phyloP scores from a whole-genome alignment of 306 rosid species.

The Cicer chorassanicum region DNA sequence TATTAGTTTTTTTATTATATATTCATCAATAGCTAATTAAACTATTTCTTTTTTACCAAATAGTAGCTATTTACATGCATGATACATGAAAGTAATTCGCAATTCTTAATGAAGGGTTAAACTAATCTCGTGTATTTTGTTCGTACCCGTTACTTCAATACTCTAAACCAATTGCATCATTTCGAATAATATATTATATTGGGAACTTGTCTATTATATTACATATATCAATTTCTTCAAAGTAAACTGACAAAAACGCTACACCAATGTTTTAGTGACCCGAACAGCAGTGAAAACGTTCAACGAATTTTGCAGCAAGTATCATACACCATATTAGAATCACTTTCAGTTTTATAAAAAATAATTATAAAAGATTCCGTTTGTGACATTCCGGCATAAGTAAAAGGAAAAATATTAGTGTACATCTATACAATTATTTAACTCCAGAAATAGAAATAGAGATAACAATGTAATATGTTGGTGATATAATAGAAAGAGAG shows the following conservation, averaged over 20 bases:
- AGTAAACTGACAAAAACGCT: conserved; percentile 34
- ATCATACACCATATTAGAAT: background rate
- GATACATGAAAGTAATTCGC: background rate
- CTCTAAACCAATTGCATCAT: conserved; percentile 30
- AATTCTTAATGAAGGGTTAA: conserved; percentile 24
- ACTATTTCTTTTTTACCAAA: no score
- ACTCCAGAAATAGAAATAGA: no score
- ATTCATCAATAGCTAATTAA: no score
- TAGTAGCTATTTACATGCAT: background rate
- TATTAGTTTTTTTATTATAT: no score
- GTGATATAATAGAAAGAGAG: no score
- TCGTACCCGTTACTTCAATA: background rate
- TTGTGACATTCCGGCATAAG: background rate
- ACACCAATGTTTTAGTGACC: background rate
- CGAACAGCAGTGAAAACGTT: background rate
- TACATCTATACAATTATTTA: no score
- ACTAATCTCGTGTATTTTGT: conserved; percentile 20
- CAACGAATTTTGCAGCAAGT: conserved; percentile 29
- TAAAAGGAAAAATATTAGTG: background rate
- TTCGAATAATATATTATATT: background rate
- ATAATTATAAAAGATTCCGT: background rate
- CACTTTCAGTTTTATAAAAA: background rate
- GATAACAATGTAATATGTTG: no score
- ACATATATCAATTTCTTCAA: conserved; percentile 8
- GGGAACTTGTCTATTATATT: no score